Conservation (phyloP, 2,329 filamentous ascomycete genomes). For the Colletotrichum destructivum region DNA sequence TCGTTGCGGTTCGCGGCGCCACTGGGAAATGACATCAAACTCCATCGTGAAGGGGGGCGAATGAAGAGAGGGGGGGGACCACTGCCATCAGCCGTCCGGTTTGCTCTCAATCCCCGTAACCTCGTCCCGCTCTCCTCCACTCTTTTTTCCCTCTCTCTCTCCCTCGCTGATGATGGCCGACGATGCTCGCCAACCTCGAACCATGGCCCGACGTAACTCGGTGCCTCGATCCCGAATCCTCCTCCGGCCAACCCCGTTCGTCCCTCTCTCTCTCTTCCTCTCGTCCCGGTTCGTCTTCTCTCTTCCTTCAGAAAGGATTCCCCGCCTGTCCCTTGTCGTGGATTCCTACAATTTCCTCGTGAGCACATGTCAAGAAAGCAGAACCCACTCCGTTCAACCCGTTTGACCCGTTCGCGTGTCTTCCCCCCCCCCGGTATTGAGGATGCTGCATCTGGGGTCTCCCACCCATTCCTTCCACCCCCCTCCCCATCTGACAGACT, state of each 20-base stretch:
- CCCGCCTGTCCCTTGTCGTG: slow-evolving; percentile 7
- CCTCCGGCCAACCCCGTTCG: too few relatives aligned
- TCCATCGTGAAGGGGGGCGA: slow-evolving; percentile 27
- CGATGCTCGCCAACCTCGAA: slow-evolving; percentile 22
- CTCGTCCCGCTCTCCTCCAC: not conserved
- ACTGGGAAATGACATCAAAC: slow-evolving; percentile 38
- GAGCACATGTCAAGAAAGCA: not conserved
- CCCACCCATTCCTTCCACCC: not conserved
- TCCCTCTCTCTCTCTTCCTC: not conserved
- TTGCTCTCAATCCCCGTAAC: not conserved
- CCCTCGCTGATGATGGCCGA: slow-evolving; percentile 37
- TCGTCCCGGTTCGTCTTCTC: slow-evolving; percentile 28
- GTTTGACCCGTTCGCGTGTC: slow-evolving; percentile 9
- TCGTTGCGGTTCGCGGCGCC: slow-evolving; percentile 25
- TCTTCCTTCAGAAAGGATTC: slow-evolving; percentile 23
- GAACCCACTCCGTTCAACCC: slow-evolving; percentile 24
- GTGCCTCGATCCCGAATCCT: slow-evolving; percentile 28
- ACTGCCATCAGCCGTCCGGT: too few relatives aligned
- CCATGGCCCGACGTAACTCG: slow-evolving; percentile 31
- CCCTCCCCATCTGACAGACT: slow-evolving; percentile 24
- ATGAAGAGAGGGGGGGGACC: too few relatives aligned
- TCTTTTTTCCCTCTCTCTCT: slow-evolving; percentile 1
- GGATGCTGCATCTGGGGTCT: slow-evolving; percentile 37
- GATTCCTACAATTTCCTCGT: slow-evolving; percentile 5
- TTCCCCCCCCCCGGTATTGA: slow-evolving; percentile 20